These are phyloP conservation scores for Cryptococcus sp. DNA, from an alignment of 1,284 basidiomycete genomes.

Conservation along the genomic window DNA sequence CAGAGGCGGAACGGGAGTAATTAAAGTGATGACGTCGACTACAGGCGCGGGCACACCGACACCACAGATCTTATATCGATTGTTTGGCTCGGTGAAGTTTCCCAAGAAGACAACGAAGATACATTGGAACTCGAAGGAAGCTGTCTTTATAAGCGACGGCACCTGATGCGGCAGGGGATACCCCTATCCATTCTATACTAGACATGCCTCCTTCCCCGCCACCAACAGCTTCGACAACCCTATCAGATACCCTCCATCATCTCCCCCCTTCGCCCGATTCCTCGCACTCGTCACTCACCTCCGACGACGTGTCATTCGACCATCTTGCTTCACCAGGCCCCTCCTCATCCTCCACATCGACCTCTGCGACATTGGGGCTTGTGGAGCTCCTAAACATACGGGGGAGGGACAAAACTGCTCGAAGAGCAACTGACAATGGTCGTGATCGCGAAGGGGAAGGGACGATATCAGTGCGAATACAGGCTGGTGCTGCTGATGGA, in stretches of 20 bases:
- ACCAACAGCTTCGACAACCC: not conserved
- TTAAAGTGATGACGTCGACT: too few species aligned
- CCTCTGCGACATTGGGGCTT: slow-evolving; percentile 13
- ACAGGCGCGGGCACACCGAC: too few species aligned
- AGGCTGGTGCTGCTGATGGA: not conserved
- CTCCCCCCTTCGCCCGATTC: slow-evolving; percentile 9
- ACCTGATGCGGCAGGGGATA: too few species aligned
- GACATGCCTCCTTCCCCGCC: not conserved
- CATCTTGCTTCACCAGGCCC: slow-evolving; percentile 1
- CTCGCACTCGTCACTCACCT: slow-evolving; percentile 13
- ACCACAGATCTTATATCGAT: too few species aligned
- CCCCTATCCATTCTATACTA: not conserved
- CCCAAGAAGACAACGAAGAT: too few species aligned
- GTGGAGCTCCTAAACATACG: slow-evolving; percentile 19
- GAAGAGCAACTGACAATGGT: not conserved
- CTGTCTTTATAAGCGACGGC: too few species aligned
- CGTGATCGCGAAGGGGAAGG: not conserved
- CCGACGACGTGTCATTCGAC: slow-evolving; percentile 16
- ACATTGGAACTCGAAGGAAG: too few species aligned
- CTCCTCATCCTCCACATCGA: not conserved
- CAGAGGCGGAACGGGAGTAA: too few species aligned
- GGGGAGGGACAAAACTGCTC: slow-evolving; percentile 2
- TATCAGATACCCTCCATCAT: not conserved
- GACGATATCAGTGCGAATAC: not conserved
- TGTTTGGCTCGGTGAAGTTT: too few species aligned